Base-by-base conservation (phyloP, 2,329 filamentous ascomycete species). In the Penicillium hordei region DNA sequence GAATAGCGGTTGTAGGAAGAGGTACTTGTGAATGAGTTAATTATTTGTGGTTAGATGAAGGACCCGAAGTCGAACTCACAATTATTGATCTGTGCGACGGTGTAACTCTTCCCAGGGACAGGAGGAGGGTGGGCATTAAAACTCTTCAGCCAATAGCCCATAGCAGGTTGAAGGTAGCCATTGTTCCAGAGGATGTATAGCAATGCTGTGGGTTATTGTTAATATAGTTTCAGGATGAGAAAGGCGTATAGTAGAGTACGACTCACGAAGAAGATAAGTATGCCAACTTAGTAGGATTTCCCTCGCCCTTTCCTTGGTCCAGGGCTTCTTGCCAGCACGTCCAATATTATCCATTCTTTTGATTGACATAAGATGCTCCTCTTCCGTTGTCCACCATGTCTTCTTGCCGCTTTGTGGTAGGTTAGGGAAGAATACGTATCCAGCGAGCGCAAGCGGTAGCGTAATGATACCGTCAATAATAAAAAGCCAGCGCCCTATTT, bases 61-160 rank as follows among this genome's bases (percentile, higher is more conserved):
- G 15, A 31, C 21, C 5, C 12, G 8, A 19, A 25, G 10, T n/a
- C 6, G 36, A 15, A 64, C 72, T 61, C 50, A 75, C 72, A 57
- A 44, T 73, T 69, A 50, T 77, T 75, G 45, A 76, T 76, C 34
- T 76, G 61, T 1, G 68, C 25, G 2, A 75, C 62, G 1, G 71
- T 65, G 55, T 69, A 77, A 3, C 61, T 53, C 1, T 55, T 67
- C 2, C 75, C 75, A 0, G 75, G 75, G 1, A 78, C 68, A 4
- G 76, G 75, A 33, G 69, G 44, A 10, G 73, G 71, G 2, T 65
- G 65, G 6, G 63, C 59, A 34, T 76, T 73, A 61, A 77, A 78
- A 54, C 72, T 75, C 57, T 78, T 78, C 38, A 78, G 63, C 74
- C 75, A 78, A 60, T 76, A 77, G 1, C 75, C 75, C 74, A 78